Conservation (phyloP, 495 filamentous ascomycete species). For the Neurospora sp. region DNA sequence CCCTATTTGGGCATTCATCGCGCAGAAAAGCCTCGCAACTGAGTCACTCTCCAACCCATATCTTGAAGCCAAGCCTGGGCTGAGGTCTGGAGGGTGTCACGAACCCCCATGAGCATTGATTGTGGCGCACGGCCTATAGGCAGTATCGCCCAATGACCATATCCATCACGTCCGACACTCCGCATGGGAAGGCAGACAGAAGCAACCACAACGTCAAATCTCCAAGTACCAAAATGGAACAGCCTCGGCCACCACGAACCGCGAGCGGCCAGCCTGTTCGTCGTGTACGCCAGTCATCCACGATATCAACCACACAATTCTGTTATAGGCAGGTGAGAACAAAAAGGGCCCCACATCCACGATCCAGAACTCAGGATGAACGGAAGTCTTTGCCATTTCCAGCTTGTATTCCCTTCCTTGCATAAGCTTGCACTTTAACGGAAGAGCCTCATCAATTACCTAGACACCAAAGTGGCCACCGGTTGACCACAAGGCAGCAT, state of each 20-base stretch:
- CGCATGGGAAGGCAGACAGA: neutral
- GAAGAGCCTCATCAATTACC: neutral
- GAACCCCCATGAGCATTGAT: neutral
- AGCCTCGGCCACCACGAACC: neutral
- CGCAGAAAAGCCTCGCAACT: neutral
- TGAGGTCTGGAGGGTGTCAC: neutral
- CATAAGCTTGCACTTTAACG: neutral
- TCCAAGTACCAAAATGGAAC: neutral
- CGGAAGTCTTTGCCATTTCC: neutral
- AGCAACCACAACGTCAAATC: neutral
- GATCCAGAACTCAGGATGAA: neutral
- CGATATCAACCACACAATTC: neutral
- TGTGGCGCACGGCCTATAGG: neutral
- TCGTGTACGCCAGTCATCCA: neutral
- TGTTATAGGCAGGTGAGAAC: neutral
- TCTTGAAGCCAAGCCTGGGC: neutral
- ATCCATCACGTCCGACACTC: neutral
- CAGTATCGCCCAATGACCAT: neutral
- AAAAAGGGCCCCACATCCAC: neutral
- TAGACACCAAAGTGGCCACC: neutral
- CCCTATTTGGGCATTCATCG: neutral
- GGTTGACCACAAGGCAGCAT: neutral
- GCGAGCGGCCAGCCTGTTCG: neutral
- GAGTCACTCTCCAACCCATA: neutral
- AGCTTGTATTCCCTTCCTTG: neutral